Percentiles rank a stretch among this genome's conserved stretches.
Conservation (phyloP, 768 basidiomycete species). For the Tulasnella sp. region DNA sequence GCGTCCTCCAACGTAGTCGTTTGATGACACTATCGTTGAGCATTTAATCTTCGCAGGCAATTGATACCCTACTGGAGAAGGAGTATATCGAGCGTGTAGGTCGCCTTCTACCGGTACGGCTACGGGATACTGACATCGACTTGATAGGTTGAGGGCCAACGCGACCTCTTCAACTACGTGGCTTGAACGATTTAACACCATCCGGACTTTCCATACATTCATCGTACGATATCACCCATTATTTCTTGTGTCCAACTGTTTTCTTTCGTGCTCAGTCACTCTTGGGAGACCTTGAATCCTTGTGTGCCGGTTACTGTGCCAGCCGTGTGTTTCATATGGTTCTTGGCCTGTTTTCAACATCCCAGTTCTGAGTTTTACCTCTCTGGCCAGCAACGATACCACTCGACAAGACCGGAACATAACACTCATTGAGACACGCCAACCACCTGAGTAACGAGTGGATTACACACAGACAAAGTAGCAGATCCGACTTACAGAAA, state of each 20-base stretch:
- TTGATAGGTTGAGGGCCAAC: conserved; percentile 54
- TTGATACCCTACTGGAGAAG: conserved; percentile 87
- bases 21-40: not conserved
- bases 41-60: conserved; percentile 40
- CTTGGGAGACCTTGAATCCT: not conserved
- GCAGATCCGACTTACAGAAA: not conserved
- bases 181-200: conserved; percentile 37
- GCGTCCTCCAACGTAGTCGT: not conserved
- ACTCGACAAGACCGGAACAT: too few species aligned
- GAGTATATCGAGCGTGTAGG: conserved; percentile 90
- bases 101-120: not conserved
- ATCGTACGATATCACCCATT: not conserved
- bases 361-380: too few species aligned
- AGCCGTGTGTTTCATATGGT: too few species aligned
- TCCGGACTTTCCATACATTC: not conserved
- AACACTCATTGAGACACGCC: too few species aligned
- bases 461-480: conserved; percentile 1
- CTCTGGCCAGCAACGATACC: too few species aligned
- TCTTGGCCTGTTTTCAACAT: not conserved
- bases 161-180: conserved; percentile 78
- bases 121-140: not conserved
- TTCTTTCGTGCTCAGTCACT: not conserved
- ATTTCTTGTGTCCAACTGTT: not conserved
- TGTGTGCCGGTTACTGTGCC: not conserved
- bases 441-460: not conserved